Percentiles rank a stretch among this genome's conserved stretches.
Evolutionary conservation across 2,329 filamentous ascomycete species (phyloP).

Genomic region (Acrocalymma vagum): DNA sequence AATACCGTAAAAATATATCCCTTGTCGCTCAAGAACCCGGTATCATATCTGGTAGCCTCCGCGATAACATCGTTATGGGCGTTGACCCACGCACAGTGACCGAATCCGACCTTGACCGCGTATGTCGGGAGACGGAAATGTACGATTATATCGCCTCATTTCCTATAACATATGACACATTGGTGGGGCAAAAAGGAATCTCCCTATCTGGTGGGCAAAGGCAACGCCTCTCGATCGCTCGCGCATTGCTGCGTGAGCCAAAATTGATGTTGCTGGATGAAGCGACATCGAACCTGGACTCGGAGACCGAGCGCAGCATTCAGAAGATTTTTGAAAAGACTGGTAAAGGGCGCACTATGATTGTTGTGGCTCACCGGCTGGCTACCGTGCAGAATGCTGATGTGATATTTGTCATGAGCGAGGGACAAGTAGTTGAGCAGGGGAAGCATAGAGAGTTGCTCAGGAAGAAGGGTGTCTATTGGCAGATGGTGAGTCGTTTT

Average conservation of each 20-base stretch:
- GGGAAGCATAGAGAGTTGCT: constrained; percentile 46
- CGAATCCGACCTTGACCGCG: constrained; percentile 50
- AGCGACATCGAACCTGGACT: constrained; percentile 69
- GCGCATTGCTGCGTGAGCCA: constrained; percentile 71
- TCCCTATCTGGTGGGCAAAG: constrained; percentile 78
- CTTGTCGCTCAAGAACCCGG: constrained; percentile 95
- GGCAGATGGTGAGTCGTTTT: no score
- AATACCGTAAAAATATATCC: constrained; percentile 82
- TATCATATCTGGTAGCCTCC: constrained; percentile 86
- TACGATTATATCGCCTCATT: constrained; percentile 40
- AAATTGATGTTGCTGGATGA: constrained; percentile 66
- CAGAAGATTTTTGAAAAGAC: constrained; percentile 71
- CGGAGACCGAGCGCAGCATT: constrained; percentile 71
- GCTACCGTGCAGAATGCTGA: constrained; percentile 49
- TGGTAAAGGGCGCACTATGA: constrained; percentile 51
- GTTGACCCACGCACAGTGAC: constrained; percentile 34
- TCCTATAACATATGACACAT: constrained; percentile 36
- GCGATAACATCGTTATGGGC: constrained; percentile 80
- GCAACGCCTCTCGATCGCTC: constrained; percentile 77
- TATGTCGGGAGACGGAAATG: constrained; percentile 33
- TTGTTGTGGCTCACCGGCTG: constrained; percentile 53
- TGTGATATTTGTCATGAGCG: constrained; percentile 51
- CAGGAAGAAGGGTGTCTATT: no score
- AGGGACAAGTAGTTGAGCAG: constrained; percentile 48
- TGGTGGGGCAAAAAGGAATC: constrained; percentile 56